phyloP scores from a whole-genome alignment of 2,329 filamentous ascomycete genomes.

The Aureobasidium sp. region DNA sequence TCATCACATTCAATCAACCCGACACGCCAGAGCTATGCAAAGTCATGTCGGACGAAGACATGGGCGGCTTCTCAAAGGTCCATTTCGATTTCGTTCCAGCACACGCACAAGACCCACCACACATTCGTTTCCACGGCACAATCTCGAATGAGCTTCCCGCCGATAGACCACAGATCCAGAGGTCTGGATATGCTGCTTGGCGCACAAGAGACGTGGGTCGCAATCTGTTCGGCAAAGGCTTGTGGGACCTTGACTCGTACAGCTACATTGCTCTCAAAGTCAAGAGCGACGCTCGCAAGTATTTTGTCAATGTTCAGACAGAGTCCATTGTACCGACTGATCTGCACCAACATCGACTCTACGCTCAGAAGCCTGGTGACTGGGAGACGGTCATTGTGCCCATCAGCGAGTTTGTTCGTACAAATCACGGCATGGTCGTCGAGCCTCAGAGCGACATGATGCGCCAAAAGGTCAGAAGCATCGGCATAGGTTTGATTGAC shows the following conservation, averaged over 20 bases:
- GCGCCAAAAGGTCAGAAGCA: slow-evolving; percentile 71
- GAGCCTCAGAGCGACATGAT: slow-evolving; percentile 90
- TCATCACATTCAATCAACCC: slow-evolving; percentile 54
- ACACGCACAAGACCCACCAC: slow-evolving; percentile 46
- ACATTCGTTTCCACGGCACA: slow-evolving; percentile 74
- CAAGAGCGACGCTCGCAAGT: slow-evolving; percentile 83
- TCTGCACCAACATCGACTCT: slow-evolving; percentile 87
- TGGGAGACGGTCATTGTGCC: slow-evolving; percentile 95
- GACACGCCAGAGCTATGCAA: slow-evolving; percentile 47
- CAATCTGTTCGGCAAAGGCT: slow-evolving; percentile 75
- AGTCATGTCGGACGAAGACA: slow-evolving; percentile 65
- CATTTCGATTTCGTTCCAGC: slow-evolving; percentile 56
- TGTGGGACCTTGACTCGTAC: slow-evolving; percentile 89
- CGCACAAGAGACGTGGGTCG: slow-evolving; percentile 67
- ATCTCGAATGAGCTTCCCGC: slow-evolving; percentile 80
- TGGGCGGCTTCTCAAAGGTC: slow-evolving; percentile 75
- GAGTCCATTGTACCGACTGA: slow-evolving; percentile 92
- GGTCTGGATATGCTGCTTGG: slow-evolving; percentile 84
- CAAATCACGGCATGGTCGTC: slow-evolving; percentile 83
- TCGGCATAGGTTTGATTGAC: slow-evolving; percentile 86
- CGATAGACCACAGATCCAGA: slow-evolving; percentile 63
- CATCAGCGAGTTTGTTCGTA: slow-evolving; percentile 89
- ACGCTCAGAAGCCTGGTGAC: slow-evolving; percentile 65
- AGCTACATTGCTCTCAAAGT: slow-evolving; percentile 78
- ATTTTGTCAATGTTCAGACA: slow-evolving; percentile 92